Percentiles rank a stretch among this genome's conserved stretches.
Conservation (phyloP, 1,284 basidiomycete species). For the Erythrobasidium hasegawianum region DNA sequence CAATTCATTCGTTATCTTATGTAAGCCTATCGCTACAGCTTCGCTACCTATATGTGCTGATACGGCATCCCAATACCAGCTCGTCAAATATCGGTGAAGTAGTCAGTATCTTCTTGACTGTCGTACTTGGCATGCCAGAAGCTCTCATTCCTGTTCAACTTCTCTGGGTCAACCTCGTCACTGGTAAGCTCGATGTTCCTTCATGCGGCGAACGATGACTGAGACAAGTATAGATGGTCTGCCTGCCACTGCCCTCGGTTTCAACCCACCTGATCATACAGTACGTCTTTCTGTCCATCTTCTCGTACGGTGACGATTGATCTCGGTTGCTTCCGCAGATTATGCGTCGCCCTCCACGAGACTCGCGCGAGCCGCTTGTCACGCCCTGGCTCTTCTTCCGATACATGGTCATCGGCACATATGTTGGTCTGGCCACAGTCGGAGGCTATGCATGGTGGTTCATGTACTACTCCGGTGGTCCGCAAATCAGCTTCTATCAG, state of each 20-base stretch:
- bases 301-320: too few relatives aligned
- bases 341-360: slow-evolving; percentile 87
- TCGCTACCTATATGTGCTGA: slow-evolving; percentile 39
- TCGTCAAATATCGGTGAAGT: slow-evolving; percentile 47
- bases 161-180: slow-evolving; percentile 94
- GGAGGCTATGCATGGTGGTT: slow-evolving; percentile 99
- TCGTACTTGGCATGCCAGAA: slow-evolving; percentile 96
- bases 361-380: slow-evolving; percentile 82
- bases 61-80: slow-evolving; percentile 41
- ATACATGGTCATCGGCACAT: slow-evolving; percentile 86
- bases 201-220: slow-evolving; percentile 40
- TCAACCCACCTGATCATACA: slow-evolving; percentile 92
- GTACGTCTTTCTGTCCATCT: background rate
- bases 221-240: slow-evolving; percentile 62
- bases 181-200: slow-evolving; percentile 48
- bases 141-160: slow-evolving; percentile 96
- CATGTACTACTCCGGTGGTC: slow-evolving; percentile 79
- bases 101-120: slow-evolving; percentile 83
- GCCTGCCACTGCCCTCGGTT: slow-evolving; percentile 95
- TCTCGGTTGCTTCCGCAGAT: too few relatives aligned
- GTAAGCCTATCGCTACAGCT: too few relatives aligned
- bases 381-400: slow-evolving; percentile 92
- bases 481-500: slow-evolving; percentile 88
- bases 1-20: slow-evolving; percentile 83
- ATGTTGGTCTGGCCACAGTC: slow-evolving; percentile 92